phyloP scores from a whole-genome alignment of 257 asterid genomes.

The Penstemon eatonii region DNA sequence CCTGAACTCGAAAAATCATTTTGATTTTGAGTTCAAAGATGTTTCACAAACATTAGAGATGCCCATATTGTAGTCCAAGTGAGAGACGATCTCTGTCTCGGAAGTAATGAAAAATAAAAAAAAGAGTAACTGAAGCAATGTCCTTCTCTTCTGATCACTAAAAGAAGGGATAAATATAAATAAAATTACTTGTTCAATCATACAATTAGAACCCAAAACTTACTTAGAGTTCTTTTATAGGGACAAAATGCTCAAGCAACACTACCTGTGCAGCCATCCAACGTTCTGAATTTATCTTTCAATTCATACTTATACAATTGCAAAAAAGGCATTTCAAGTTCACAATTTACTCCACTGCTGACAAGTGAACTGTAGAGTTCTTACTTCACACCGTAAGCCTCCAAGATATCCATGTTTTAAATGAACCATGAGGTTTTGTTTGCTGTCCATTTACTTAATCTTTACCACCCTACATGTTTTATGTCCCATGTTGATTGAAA shows the following conservation, averaged over 20 bases:
- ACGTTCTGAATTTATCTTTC: too few relatives aligned
- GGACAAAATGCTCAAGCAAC: not conserved
- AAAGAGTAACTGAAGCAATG: not conserved
- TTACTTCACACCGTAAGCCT: too few relatives aligned
- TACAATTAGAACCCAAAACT: not conserved
- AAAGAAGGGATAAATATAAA: not conserved
- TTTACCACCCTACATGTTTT: constrained; percentile 36
- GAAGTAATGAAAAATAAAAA: not conserved
- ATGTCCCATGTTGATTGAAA: constrained; percentile 66
- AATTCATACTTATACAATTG: too few relatives aligned
- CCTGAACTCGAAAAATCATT: too few relatives aligned
- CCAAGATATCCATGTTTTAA: too few relatives aligned
- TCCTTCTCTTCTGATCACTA: not conserved
- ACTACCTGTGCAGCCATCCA: too few relatives aligned
- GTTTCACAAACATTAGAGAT: constrained; percentile 71
- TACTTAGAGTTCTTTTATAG: not conserved
- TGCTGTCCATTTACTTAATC: not conserved
- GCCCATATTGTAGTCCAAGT: constrained; percentile 52
- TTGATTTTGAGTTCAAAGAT: constrained; percentile 80
- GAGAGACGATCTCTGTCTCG: not conserved
- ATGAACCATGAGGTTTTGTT: too few relatives aligned
- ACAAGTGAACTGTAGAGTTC: too few relatives aligned
- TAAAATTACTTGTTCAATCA: not conserved
- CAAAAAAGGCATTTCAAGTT: too few relatives aligned
- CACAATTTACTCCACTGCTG: too few relatives aligned